Evolutionary conservation across 148 eudicot genomes (phyloP), one percentile per base, ranked within the genome.

Genomic region (Amaranthus hypochondriacus): DNA sequence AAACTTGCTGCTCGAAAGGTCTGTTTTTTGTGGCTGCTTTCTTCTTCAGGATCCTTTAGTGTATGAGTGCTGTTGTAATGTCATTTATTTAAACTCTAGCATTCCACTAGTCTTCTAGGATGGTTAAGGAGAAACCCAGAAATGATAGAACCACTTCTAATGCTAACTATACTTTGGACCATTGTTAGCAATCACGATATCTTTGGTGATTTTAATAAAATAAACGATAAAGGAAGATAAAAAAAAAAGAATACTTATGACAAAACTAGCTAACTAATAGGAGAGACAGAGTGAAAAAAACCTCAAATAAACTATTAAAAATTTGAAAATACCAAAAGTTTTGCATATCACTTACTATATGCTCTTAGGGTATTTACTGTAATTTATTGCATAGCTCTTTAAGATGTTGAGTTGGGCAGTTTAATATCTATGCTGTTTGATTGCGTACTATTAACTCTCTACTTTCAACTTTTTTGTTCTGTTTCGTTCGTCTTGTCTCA

Each of bases 1-100:
- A 95, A 92, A 85, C 89, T 82, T 74, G 98, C 98, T 78, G 97
- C 97, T 68, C 87, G 96, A 54, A 95, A 92, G 98, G 98, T 95
- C 76, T 75, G 85, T 49, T 79, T 67, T 48, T 3, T 56, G 46
- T 46, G 46, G 6, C 13, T 56, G 48, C 58, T 60, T 62, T 54
- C 11, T 42, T 43, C 9, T 4, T 69, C 14, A 44, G 15, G 42
- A 10, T 15, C 1, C 56, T 42, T 43, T 14, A 61, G 43, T 56
- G 55, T 43, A 57, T 46, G 3, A 39, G 7, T 28, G 3, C 9
- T 49, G 12, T 42, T 75, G 49, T 57, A 15, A 4, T 18, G 0
- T 50, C 12, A 11, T 52, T 44, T 42, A 1, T 54, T 64, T 13
- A 47, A 10, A 6, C 11, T 21, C 18, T 9, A 44, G 51, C 14